Evolutionary conservation across 495 filamentous ascomycete genomes (phyloP), one percentile per base, ranked within the genome.

Genomic region (Podospora comata): DNA sequence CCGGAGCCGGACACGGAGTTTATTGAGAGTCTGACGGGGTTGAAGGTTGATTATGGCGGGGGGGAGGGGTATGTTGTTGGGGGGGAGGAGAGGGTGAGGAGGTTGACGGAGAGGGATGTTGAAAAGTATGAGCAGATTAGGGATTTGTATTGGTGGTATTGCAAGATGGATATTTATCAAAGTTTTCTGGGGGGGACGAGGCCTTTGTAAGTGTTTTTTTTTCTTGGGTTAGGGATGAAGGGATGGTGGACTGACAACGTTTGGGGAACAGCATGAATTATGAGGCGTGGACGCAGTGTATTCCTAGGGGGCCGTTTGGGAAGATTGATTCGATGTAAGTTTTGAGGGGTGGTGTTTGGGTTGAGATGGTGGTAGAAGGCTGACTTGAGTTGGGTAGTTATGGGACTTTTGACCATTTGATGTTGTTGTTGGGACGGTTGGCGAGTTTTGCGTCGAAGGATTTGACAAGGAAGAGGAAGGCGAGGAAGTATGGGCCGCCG

Each of bases 71-170:
- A 59, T 18, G 64, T 71, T 9, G 6, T 65, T 1, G 60, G 67
- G 0, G 70, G 59, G 0, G 60, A 68, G 1, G 68, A 57, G 39
- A 62, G 60, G 26, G 54, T 57, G n/a, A 60, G 55, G 20, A 56
- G 56, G 27, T 44, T 26, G 28, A 87, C 87, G 3, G 83, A 86
- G 20, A 90, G 88, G 66, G 92, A 95, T 61, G 84, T 94, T 62
- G 91, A 94, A 68, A 86, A 80, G 27, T 96, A 91, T 73, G 88
- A 92, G 74, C 86, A 91, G 53, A 85, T 96, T 64, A 87, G 90
- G 65, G 95, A 99, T 78, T 81, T 99, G 32, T 96, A 91, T 79
- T 99, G 95, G 95, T 98, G 92, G 93, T 99, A 90, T 78, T 88
- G 84, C 65, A 96, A 97, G 79, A 94, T 97, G 78, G 95, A 99